These are phyloP conservation scores for Picochlorum sp. DNA, from an alignment of 139 green algal genomes.

Conservation along the genomic window DNA sequence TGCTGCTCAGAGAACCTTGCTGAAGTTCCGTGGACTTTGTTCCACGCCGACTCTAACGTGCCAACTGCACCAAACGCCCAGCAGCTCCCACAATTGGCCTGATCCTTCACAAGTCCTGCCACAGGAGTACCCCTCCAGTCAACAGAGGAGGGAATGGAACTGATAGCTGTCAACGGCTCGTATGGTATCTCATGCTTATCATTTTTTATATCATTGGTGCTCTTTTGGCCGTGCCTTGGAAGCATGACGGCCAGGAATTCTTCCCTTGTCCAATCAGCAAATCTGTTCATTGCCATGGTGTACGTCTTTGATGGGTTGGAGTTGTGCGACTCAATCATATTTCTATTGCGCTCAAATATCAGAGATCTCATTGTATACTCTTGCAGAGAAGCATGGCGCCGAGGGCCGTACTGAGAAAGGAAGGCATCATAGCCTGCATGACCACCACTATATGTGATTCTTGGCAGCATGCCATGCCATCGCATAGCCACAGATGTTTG, in stretches of 20 bases:
- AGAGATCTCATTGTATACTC: slow-evolving; percentile 25
- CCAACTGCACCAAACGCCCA: slow-evolving; percentile 46
- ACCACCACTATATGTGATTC: slow-evolving; percentile 7
- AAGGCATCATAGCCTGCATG: slow-evolving; percentile 36
- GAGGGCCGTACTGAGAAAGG: slow-evolving; percentile 15
- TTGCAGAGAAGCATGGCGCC: slow-evolving; percentile 7
- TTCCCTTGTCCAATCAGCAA: slow-evolving; percentile 40
- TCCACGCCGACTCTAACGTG: slow-evolving; percentile 55
- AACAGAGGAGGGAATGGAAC: slow-evolving; percentile 30
- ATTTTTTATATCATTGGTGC: not conserved
- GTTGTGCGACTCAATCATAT: slow-evolving; percentile 29
- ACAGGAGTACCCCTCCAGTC: slow-evolving; percentile 59
- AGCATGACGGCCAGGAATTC: slow-evolving; percentile 43
- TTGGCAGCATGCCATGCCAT: slow-evolving; percentile 6
- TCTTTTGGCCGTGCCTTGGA: not conserved
- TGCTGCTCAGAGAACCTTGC: slow-evolving; percentile 60
- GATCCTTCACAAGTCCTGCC: slow-evolving; percentile 58
- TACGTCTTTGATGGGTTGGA: not conserved
- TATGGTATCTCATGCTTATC: slow-evolving; percentile 26
- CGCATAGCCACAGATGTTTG: not conserved
- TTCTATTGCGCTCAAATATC: slow-evolving; percentile 18
- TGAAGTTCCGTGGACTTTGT: slow-evolving; percentile 43
- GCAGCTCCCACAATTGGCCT: slow-evolving; percentile 55
- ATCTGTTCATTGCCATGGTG: slow-evolving; percentile 36
- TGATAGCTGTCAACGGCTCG: slow-evolving; percentile 2